Percentiles rank a stretch among this genome's conserved stretches.
phyloP scores from a whole-genome alignment of 129 eudicot species.

The Saposhnikovia divaricata region DNA sequence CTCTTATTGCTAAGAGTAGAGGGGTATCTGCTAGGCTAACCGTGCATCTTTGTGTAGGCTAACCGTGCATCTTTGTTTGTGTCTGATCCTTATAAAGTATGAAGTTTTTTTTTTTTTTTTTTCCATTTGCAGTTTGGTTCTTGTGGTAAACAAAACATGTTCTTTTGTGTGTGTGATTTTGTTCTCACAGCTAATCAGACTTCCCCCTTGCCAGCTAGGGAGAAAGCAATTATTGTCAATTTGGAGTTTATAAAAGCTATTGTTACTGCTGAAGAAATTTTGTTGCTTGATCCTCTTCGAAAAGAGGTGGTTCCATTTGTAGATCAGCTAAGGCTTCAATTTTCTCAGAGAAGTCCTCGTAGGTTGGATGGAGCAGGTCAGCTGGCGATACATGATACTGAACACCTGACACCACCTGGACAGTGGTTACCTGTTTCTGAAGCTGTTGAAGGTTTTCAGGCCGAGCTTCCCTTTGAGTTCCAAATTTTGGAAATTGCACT shows the following conservation, averaged over 20 bases:
- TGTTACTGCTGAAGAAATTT: conserved; percentile 96
- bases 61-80: not conserved
- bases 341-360: conserved; percentile 41
- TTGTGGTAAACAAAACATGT: not conserved
- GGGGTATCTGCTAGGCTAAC: not conserved
- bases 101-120: too few species aligned
- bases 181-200: not conserved
- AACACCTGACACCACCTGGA: conserved; percentile 54
- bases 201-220: conserved; percentile 57
- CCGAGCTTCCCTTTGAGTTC: conserved; percentile 96
- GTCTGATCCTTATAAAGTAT: not conserved
- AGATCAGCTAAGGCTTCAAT: conserved; percentile 84
- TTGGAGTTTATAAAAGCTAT: conserved; percentile 90
- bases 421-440: conserved; percentile 56
- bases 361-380: conserved; percentile 34
- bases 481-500: conserved; percentile 90
- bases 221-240: conserved; percentile 94
- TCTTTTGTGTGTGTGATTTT: not conserved
- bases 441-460: conserved; percentile 62
- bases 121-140: not conserved
- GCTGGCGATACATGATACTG: conserved; percentile 38
- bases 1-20: not conserved
- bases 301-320: conserved; percentile 97
- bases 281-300: conserved; percentile 90
- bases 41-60: not conserved